Percentiles rank a stretch among this genome's conserved stretches.
phyloP scores from a whole-genome alignment of 176 grass and related monocot species.

The Triticum timopheevii region DNA sequence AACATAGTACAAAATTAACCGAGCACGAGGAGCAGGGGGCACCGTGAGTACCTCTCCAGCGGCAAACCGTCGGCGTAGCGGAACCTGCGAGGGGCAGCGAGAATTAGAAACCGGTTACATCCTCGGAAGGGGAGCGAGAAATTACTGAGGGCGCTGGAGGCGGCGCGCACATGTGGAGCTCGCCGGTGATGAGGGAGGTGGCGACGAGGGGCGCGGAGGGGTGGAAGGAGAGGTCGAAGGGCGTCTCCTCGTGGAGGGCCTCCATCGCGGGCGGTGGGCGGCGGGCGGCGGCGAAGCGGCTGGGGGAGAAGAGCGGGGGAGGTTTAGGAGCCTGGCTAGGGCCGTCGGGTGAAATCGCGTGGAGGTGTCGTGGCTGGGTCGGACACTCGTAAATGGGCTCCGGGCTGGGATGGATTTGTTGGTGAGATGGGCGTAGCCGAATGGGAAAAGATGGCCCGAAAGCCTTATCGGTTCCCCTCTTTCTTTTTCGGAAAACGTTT shows the following conservation, averaged over 20 bases:
- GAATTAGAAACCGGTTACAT: slow-evolving; percentile 21
- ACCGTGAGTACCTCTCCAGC: slow-evolving; percentile 55
- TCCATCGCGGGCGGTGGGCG: slow-evolving; percentile 55
- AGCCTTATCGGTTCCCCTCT: too few relatives aligned
- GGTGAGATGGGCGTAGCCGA: too few relatives aligned
- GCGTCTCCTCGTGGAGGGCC: slow-evolving; percentile 61
- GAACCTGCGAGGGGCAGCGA: slow-evolving; percentile 39
- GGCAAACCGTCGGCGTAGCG: slow-evolving; percentile 55
- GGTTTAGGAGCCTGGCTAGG: neutral
- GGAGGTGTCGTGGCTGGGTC: neutral
- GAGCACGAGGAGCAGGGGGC: neutral
- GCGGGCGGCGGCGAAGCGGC: neutral
- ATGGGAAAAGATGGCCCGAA: too few relatives aligned
- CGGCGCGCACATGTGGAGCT: slow-evolving; percentile 61
- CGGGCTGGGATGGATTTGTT: neutral
- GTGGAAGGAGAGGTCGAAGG: slow-evolving; percentile 92
- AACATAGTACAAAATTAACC: neutral
- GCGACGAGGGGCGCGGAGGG: slow-evolving; percentile 69
- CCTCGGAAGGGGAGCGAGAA: neutral
- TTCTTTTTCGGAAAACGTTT: too few relatives aligned
- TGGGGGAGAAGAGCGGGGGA: neutral
- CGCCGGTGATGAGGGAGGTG: slow-evolving; percentile 74
- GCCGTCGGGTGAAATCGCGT: slow-evolving; percentile 23
- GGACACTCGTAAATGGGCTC: neutral
- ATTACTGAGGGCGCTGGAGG: neutral